A percentile compares a stretch with the other conserved stretches of the same genome.
Evolutionary conservation across 306 rosid species (phyloP).

Genomic region (Vicia villosa): DNA sequence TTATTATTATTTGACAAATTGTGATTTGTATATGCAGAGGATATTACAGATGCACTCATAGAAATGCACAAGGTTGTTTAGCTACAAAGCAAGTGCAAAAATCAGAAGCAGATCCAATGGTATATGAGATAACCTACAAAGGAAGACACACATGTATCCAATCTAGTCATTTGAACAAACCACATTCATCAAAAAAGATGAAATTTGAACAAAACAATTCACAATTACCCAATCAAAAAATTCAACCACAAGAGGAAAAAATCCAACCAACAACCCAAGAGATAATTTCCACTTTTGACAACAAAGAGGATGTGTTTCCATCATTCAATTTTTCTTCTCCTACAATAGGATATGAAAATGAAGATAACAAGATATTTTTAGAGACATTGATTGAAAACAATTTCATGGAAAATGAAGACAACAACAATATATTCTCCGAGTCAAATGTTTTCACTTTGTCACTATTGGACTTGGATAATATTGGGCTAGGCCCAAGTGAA

Average conservation of each 20-base stretch:
- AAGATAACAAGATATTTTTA: slow-evolving; percentile 41
- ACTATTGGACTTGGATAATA: slow-evolving; percentile 33
- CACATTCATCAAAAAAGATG: slow-evolving; percentile 34
- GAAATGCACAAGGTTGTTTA: slow-evolving; percentile 60
- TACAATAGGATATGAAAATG: slow-evolving; percentile 43
- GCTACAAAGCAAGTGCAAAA: slow-evolving; percentile 93
- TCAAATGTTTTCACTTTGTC: slow-evolving; percentile 48
- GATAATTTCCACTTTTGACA: slow-evolving; percentile 32
- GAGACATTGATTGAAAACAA: slow-evolving; percentile 40
- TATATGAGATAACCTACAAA: slow-evolving; percentile 53
- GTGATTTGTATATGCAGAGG: slow-evolving; percentile 57
- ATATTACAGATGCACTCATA: slow-evolving; percentile 83
- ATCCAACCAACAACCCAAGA: slow-evolving; percentile 34
- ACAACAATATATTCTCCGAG: slow-evolving; percentile 47
- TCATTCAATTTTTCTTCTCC: slow-evolving; percentile 52
- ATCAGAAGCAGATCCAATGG: slow-evolving; percentile 59
- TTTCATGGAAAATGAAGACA: slow-evolving; percentile 37
- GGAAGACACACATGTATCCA: slow-evolving; percentile 75
- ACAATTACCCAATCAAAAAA: slow-evolving; percentile 22
- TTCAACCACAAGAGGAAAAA: slow-evolving; percentile 33
- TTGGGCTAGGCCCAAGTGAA: slow-evolving; percentile 47
- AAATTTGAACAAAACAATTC: slow-evolving; percentile 32
- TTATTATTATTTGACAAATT: slow-evolving; percentile 29
- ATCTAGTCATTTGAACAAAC: slow-evolving; percentile 37
- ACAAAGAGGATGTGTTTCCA: slow-evolving; percentile 49